These are phyloP conservation scores for Hymenoscyphus repandus DNA, from an alignment of 2,329 filamentous ascomycete genomes.

Conservation along the genomic window DNA sequence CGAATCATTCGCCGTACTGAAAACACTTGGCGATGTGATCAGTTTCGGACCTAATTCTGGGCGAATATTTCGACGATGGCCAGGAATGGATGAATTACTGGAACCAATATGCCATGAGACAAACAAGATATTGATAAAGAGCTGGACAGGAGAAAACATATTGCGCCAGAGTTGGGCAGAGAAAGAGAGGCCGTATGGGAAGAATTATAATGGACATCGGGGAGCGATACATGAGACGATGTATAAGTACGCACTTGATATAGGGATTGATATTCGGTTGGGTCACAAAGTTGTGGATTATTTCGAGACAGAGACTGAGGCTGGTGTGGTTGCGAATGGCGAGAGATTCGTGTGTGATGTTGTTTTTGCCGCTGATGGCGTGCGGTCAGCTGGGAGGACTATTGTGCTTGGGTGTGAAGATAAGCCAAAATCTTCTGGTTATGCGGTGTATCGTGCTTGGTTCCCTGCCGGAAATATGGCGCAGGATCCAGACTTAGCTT, in stretches of 20 bases:
- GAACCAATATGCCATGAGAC: conserved; percentile 43
- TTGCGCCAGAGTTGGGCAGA: conserved; percentile 40
- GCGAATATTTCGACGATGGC: conserved; percentile 52
- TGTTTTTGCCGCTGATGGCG: conserved; percentile 37
- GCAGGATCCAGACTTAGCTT: conserved; percentile 30
- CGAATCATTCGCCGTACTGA: conserved; percentile 41
- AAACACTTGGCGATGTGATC: conserved; percentile 44
- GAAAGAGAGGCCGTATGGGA: conserved; percentile 37
- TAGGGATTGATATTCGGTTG: conserved; percentile 49
- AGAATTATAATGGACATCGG: conserved; percentile 48
- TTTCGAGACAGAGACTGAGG: conserved; percentile 42
- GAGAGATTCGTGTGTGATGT: conserved; percentile 39
- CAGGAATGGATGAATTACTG: conserved; percentile 43
- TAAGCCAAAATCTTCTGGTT: conserved; percentile 37
- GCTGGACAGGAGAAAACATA: conserved; percentile 46
- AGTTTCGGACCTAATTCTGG: conserved; percentile 53
- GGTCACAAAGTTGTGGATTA: conserved; percentile 47
- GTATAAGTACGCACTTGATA: conserved; percentile 44
- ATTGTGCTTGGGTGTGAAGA: conserved; percentile 35
- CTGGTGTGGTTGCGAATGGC: conserved; percentile 44
- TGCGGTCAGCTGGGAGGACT: conserved; percentile 29
- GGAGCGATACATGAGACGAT: conserved; percentile 51
- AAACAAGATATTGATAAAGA: conserved; percentile 35
- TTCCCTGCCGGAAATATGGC: conserved; percentile 31
- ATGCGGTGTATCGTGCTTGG: conserved; percentile 39